phyloP scores from a whole-genome alignment of 768 basidiomycete species.

The Agaricus bisporus region DNA sequence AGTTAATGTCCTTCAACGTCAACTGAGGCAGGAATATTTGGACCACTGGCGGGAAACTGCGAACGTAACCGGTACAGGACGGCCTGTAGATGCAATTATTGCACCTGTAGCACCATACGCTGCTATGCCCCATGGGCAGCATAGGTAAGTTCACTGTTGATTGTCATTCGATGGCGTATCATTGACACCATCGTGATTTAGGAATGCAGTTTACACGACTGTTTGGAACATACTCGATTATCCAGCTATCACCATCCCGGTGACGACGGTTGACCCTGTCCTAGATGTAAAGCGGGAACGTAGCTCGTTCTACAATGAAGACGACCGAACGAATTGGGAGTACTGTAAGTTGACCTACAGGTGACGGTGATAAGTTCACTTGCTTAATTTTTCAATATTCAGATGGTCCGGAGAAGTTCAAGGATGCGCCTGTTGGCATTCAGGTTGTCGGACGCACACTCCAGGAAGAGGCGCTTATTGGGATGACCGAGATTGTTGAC shows the following conservation, averaged over 20 bases:
- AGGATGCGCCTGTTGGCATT: constrained; percentile 53
- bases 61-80: constrained; percentile 51
- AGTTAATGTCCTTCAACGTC: constrained; percentile 43
- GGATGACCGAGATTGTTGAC: constrained; percentile 62
- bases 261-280: constrained; percentile 48
- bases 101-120: constrained; percentile 53
- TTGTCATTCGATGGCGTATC: neutral
- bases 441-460: constrained; percentile 65
- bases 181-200: constrained; percentile 17
- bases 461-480: constrained; percentile 73
- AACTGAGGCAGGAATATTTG: constrained; percentile 50
- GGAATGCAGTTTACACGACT: constrained; percentile 48
- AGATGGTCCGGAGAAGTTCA: constrained; percentile 56
- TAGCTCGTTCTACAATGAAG: constrained; percentile 38
- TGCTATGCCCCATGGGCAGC: constrained; percentile 59
- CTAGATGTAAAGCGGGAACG: constrained; percentile 43
- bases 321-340: constrained; percentile 45
- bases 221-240: constrained; percentile 71
- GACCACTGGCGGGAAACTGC: constrained; percentile 56
- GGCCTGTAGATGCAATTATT: constrained; percentile 75
- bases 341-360: constrained; percentile 40
- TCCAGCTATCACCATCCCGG: constrained; percentile 55
- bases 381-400: neutral
- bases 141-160: constrained; percentile 29
- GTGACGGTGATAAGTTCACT: neutral